phyloP scores from a whole-genome alignment of 805 yeast species.

The Phaffomyces opuntiae region DNA sequence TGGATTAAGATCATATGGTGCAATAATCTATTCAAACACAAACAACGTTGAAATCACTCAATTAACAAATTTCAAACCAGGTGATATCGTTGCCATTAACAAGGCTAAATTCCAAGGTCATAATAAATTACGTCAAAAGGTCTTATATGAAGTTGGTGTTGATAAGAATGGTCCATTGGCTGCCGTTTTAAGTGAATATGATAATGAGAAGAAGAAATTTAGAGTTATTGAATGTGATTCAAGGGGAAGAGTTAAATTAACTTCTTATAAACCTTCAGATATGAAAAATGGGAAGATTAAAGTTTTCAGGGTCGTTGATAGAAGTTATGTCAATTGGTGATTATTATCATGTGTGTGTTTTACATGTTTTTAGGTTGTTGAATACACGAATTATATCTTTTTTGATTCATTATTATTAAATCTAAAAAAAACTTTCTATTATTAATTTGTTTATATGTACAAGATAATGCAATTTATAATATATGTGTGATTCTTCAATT shows the following conservation, averaged over 20 bases:
- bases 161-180: slow-evolving; percentile 55
- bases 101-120: slow-evolving; percentile 70
- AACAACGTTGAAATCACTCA: slow-evolving; percentile 43
- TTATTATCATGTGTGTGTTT: background rate
- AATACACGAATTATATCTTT: background rate
- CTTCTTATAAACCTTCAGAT: slow-evolving; percentile 61
- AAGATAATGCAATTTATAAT: background rate
- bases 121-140: slow-evolving; percentile 49
- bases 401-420: background rate
- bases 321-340: slow-evolving; percentile 69
- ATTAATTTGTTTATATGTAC: background rate
- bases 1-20: slow-evolving; percentile 68
- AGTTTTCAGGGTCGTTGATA: slow-evolving; percentile 73
- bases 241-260: slow-evolving; percentile 46
- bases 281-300: slow-evolving; percentile 73
- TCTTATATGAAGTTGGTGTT: slow-evolving; percentile 52
- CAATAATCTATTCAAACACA: slow-evolving; percentile 51
- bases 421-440: too few species aligned
- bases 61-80: slow-evolving; percentile 63
- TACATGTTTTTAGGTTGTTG: background rate
- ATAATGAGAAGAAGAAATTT: slow-evolving; percentile 61
- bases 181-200: slow-evolving; percentile 67
- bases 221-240: slow-evolving; percentile 54
- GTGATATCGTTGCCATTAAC: slow-evolving; percentile 75
- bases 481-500: too few species aligned